Conservation (phyloP, 164 flowering plant genomes). For the Houttuynia cordata region DNA sequence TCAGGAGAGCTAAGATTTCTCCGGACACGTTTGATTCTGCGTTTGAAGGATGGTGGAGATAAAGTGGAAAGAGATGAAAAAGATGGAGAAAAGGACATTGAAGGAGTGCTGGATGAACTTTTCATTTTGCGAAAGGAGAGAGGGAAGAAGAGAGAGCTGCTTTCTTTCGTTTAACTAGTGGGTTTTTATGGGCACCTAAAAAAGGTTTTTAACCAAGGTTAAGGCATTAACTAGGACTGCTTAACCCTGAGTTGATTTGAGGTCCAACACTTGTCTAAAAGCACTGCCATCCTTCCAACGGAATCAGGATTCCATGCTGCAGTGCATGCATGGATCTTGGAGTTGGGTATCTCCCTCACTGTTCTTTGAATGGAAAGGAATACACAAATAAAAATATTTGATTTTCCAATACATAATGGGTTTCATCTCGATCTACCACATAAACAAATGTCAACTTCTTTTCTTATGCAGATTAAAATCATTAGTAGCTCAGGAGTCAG, state of each 20-base stretch:
- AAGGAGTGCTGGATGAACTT: constrained; percentile 3
- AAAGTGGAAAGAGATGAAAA: too few relatives aligned
- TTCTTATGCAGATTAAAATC: too few relatives aligned
- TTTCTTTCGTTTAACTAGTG: too few relatives aligned
- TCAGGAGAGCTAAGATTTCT: constrained; percentile 7
- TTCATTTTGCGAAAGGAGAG: not conserved
- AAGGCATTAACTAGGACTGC: not conserved
- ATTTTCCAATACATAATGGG: too few relatives aligned
- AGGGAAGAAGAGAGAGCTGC: not conserved
- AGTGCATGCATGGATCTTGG: not conserved
- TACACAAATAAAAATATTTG: too few relatives aligned
- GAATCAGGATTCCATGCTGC: not conserved
- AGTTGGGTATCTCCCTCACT: not conserved
- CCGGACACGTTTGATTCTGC: constrained; percentile 19
- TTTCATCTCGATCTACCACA: too few relatives aligned
- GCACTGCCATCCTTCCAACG: not conserved
- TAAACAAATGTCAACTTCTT: too few relatives aligned
- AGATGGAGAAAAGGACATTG: constrained; percentile 22
- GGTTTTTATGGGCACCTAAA: too few relatives aligned
- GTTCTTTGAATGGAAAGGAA: too few relatives aligned
- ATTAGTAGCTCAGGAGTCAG: too few relatives aligned
- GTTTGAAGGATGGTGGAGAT: constrained; percentile 4
- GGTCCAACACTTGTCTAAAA: not conserved
- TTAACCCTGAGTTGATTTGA: not conserved
- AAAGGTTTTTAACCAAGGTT: too few relatives aligned